A percentile compares a stretch with the other conserved stretches of the same genome.
phyloP scores from a whole-genome alignment of 345 rosid species.

The Rhizophora apiculata region DNA sequence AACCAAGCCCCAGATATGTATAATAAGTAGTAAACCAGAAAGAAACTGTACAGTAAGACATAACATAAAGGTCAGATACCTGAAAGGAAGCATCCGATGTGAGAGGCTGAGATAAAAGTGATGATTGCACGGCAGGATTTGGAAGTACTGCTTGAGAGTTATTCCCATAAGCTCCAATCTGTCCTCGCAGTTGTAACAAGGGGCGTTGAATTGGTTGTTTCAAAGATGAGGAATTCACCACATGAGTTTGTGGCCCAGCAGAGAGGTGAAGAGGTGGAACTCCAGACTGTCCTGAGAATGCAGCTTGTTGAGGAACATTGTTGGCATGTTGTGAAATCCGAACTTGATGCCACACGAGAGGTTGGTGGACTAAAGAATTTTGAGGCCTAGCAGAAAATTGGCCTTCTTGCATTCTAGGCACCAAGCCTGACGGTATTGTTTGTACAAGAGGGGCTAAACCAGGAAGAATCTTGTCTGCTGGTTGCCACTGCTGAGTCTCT shows the following conservation, averaged over 20 bases:
- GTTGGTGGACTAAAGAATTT: constrained; percentile 43
- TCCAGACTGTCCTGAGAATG: constrained; percentile 36
- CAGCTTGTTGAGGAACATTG: constrained; percentile 32
- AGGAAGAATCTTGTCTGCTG: constrained; percentile 37
- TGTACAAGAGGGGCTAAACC: constrained; percentile 53
- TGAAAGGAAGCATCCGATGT: constrained; percentile 39
- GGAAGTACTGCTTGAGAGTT: constrained; percentile 41
- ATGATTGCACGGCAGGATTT: constrained; percentile 33
- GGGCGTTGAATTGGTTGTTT: constrained; percentile 47
- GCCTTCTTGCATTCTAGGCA: constrained; percentile 42
- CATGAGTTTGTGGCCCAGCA: constrained; percentile 47
- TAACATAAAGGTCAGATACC: constrained; percentile 29
- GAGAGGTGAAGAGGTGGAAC: constrained; percentile 39
- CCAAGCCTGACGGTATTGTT: constrained; percentile 37
- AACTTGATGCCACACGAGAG: constrained; percentile 43
- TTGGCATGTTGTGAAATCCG: constrained; percentile 48
- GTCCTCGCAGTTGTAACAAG: constrained; percentile 24
- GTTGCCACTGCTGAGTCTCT: constrained; percentile 31
- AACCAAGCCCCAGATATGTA: too few species aligned
- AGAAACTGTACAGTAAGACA: too few species aligned
- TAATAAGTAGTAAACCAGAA: too few species aligned
- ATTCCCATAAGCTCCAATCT: constrained; percentile 33
- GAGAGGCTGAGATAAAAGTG: constrained; percentile 43
- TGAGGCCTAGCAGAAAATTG: constrained; percentile 35
- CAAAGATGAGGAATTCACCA: constrained; percentile 37